Evolutionary conservation across 1,284 basidiomycete species (phyloP).

Genomic region (Schizophyllum commune): DNA sequence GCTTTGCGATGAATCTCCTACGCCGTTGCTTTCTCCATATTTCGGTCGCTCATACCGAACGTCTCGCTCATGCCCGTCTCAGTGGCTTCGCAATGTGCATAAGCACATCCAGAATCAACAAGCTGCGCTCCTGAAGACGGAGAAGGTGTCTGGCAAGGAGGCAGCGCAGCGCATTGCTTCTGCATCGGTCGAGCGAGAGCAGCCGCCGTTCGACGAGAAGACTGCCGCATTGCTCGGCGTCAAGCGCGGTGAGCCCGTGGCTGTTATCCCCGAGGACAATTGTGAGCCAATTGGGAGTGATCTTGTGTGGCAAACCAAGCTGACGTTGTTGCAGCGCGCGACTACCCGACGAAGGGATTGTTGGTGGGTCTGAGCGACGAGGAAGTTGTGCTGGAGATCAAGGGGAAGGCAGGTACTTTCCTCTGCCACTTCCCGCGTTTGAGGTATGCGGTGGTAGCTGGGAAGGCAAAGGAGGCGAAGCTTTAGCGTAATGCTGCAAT

Average conservation of each 20-base stretch:
- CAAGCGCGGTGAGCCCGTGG: constrained; percentile 29
- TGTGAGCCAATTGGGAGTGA: background rate
- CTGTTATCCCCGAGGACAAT: constrained; percentile 31
- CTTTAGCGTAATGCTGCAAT: background rate
- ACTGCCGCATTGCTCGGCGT: constrained; percentile 38
- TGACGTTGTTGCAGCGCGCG: constrained; percentile 19
- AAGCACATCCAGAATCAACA: constrained; percentile 26
- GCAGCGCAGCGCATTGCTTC: constrained; percentile 38
- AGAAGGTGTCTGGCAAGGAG: constrained; percentile 28
- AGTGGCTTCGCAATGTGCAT: constrained; percentile 42
- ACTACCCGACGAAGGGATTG: constrained; percentile 38
- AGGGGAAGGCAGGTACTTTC: constrained; percentile 30
- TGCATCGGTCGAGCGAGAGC: constrained; percentile 22
- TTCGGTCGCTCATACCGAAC: background rate
- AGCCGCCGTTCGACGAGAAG: constrained; percentile 29
- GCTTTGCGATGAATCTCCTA: too few relatives aligned
- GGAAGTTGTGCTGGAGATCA: constrained; percentile 41
- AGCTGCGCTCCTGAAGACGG: constrained; percentile 16
- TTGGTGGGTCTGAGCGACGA: constrained; percentile 41
- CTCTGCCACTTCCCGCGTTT: constrained; percentile 36
- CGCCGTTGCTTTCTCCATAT: too few relatives aligned
- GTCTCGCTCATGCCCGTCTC: background rate
- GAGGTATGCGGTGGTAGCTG: background rate
- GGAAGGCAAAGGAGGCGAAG: background rate
- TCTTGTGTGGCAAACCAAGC: background rate